phyloP scores from a whole-genome alignment of 495 filamentous ascomycete genomes.

The Neurospora sp. region DNA sequence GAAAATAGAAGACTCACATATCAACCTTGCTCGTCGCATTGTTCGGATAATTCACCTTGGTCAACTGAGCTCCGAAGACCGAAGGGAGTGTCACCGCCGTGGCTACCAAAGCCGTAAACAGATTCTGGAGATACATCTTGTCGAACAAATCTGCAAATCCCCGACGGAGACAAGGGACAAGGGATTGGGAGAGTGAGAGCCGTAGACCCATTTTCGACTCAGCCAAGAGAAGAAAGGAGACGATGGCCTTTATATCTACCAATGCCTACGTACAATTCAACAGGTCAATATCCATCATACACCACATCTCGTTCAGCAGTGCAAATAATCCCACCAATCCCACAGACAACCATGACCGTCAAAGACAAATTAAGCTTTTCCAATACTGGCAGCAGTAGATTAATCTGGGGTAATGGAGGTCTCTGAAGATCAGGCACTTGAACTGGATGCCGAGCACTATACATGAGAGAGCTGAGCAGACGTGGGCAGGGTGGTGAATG shows the following conservation, averaged over 20 bases:
- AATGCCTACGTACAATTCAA: neutral
- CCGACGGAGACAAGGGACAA: neutral
- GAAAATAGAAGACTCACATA: constrained; percentile 14
- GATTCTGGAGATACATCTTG: neutral
- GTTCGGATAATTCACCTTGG: constrained; percentile 29
- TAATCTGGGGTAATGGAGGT: neutral
- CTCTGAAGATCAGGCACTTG: neutral
- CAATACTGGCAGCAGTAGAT: neutral
- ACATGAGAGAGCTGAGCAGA: neutral
- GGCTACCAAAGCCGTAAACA: neutral
- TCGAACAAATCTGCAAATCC: neutral
- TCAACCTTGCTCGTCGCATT: constrained; percentile 30
- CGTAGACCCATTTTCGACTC: neutral
- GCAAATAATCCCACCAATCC: neutral
- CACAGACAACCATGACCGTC: neutral
- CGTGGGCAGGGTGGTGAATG: neutral
- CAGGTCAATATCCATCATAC: neutral
- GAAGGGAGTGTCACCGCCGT: neutral
- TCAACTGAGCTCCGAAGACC: constrained; percentile 17
- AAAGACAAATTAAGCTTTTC: neutral
- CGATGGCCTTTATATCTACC: neutral
- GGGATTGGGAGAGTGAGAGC: neutral
- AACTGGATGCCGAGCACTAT: neutral
- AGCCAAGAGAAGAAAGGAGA: neutral
- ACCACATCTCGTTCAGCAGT: neutral